Base-by-base conservation (phyloP, 2,329 filamentous ascomycete genomes). In the Hypoxylon sp. region DNA sequence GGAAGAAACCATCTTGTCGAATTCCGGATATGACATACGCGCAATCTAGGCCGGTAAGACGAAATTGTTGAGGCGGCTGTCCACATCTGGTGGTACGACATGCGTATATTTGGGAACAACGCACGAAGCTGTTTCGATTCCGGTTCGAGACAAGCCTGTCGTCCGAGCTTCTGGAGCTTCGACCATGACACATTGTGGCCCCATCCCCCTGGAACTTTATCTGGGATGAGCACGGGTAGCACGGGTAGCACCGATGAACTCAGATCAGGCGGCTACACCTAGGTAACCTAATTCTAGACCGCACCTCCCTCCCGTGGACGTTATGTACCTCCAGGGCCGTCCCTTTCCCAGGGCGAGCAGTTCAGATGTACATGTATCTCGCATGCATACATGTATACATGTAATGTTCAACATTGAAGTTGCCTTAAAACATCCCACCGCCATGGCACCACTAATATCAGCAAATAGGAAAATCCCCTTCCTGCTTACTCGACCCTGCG, bases 201-300 rank as follows among this genome's bases (percentile, higher is more conserved):
- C 40, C 31, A 57, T 48, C 40, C 61, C 40, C 40, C 48, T 49
- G 44, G 49, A 68, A 61, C 54, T 57, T 55, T 48, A 62, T 65
- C 61, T 62, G 8, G 40, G 42, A 61, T 40, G 49, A 55, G 54
- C 50, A 62, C 61, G 49, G 64, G 53, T 64, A 55, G 54, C 50
- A 62, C 61, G 49, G 64, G 53, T 64, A 55, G 33, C 48, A 51
- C 56, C 65, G 65, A 61, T 53, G 37, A 59, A 42, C 55, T 33
- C 22, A 61, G 65, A 68, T 68, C 37, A 66, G 50, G 58, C 55
- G 62, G 61, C 55, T 66, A 66, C 62, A 69, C 61, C 63, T 61
- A 68, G 65, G 55, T 49, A 69, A 66, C 54, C 46, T 61, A 55
- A 57, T 35, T 57, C 50, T 55, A 48, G 58, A 49, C 59, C 49